These are phyloP conservation scores for Ottelia alismoides DNA, from an alignment of 106 monocot genomes.

Conservation along the genomic window DNA sequence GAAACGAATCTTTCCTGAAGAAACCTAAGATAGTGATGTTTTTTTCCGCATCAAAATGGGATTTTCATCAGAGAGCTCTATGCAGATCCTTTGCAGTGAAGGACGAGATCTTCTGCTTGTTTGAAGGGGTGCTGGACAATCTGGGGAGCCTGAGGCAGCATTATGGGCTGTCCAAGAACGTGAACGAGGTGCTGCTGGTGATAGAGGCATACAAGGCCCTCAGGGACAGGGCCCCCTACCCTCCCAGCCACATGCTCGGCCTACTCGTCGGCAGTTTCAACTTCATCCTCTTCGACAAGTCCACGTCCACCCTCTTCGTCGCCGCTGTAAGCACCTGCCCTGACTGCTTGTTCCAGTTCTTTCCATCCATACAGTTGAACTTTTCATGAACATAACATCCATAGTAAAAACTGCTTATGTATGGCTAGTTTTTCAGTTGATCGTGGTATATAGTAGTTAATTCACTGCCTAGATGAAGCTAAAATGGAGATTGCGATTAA, in stretches of 20 bases:
- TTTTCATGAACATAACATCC: too few relatives aligned
- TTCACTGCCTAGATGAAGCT: too few relatives aligned
- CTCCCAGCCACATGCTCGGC: constrained; percentile 73
- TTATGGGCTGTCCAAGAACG: constrained; percentile 70
- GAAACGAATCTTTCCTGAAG: too few relatives aligned
- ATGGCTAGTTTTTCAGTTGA: too few relatives aligned
- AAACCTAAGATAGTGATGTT: too few relatives aligned
- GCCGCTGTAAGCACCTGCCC: constrained; percentile 48
- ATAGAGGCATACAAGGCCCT: constrained; percentile 97
- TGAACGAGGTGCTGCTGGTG: constrained; percentile 63
- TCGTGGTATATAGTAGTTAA: too few relatives aligned
- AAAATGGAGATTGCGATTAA: too few relatives aligned
- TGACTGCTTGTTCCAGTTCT: background rate
- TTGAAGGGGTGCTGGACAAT: constrained; percentile 70
- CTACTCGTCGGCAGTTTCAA: constrained; percentile 64
- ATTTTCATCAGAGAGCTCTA: too few relatives aligned
- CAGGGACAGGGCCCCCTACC: constrained; percentile 79
- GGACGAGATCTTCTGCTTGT: constrained; percentile 88
- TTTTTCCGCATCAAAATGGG: background rate
- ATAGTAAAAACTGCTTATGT: too few relatives aligned
- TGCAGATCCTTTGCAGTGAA: constrained; percentile 83
- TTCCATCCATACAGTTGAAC: too few relatives aligned
- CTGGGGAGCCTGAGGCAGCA: constrained; percentile 60
- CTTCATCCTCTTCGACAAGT: constrained; percentile 80
- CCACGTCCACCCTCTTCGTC: constrained; percentile 57